Evolutionary conservation across 164 flowering plant genomes (phyloP).

Genomic region (grape (Vitis vinifera)): DNA sequence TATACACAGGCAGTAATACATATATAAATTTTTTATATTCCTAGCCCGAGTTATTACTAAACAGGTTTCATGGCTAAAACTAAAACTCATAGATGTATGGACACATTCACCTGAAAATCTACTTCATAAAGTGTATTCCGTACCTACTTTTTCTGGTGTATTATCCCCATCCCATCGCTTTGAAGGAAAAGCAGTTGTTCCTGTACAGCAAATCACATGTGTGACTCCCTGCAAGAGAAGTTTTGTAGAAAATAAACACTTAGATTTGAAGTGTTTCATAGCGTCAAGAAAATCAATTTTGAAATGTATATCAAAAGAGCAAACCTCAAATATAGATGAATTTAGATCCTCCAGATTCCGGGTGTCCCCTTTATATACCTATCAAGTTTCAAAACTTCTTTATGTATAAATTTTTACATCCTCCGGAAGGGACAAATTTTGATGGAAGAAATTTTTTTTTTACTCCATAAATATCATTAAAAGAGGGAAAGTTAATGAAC

Average conservation of each 20-base stretch:
- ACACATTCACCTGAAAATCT: too few relatives aligned
- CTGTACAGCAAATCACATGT: slow-evolving; percentile 94
- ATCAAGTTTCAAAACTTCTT: slow-evolving; percentile 17
- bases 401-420: slow-evolving; percentile 5
- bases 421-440: slow-evolving; percentile 2
- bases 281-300: background rate
- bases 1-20: background rate
- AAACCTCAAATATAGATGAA: slow-evolving; percentile 82
- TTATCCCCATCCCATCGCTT: slow-evolving; percentile 93
- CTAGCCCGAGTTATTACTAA: background rate
- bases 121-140: slow-evolving; percentile 14
- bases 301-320: slow-evolving; percentile 11
- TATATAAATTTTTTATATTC: background rate
- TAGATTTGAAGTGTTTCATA: background rate
- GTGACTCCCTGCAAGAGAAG: slow-evolving; percentile 72
- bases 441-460: background rate
- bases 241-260: background rate
- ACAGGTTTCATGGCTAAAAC: too few relatives aligned
- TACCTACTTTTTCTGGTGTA: slow-evolving; percentile 94
- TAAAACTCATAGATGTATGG: too few relatives aligned
- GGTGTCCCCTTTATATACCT: slow-evolving; percentile 83
- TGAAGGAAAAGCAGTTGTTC: slow-evolving; percentile 98
- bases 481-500: background rate
- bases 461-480: background rate
- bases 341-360: slow-evolving; percentile 68